These are phyloP conservation scores for Plasmodium billcollinsi DNA, from an alignment of 169 alveolate species.

Conservation along the genomic window DNA sequence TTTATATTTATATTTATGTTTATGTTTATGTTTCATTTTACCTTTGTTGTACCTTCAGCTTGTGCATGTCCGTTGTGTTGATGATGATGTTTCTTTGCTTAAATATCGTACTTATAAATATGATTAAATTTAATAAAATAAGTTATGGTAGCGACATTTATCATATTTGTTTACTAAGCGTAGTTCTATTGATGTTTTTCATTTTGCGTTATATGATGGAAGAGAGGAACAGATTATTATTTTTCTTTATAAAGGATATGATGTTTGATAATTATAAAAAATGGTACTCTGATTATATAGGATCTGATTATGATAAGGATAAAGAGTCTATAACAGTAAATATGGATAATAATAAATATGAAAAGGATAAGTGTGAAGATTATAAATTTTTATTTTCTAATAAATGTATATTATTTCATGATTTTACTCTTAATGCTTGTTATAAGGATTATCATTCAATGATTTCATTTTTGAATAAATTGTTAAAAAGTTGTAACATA, in stretches of 20 bases:
- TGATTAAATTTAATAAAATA: not conserved
- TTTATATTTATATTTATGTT: not conserved
- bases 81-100: slow-evolving; percentile 15
- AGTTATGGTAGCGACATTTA: slow-evolving; percentile 14
- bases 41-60: slow-evolving; percentile 19
- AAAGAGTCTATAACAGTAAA: slow-evolving; percentile 54
- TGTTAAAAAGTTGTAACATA: slow-evolving; percentile 24
- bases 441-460: slow-evolving; percentile 58
- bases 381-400: slow-evolving; percentile 59
- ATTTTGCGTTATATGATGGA: slow-evolving; percentile 43
- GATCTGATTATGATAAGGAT: slow-evolving; percentile 6
- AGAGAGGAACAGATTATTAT: slow-evolving; percentile 36
- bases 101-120: slow-evolving; percentile 7
- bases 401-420: slow-evolving; percentile 47
- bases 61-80: slow-evolving; percentile 14
- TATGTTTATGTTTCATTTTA: not conserved
- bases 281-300: not conserved
- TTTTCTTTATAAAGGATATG: slow-evolving; percentile 32
- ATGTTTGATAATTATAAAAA: slow-evolving; percentile 11
- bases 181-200: slow-evolving; percentile 37
- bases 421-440: slow-evolving; percentile 67
- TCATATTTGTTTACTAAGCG: slow-evolving; percentile 35
- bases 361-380: slow-evolving; percentile 16
- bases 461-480: slow-evolving; percentile 53
- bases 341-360: slow-evolving; percentile 29